Evolutionary conservation across 768 basidiomycete species (phyloP).

Genomic region (Tylopilus balloui): DNA sequence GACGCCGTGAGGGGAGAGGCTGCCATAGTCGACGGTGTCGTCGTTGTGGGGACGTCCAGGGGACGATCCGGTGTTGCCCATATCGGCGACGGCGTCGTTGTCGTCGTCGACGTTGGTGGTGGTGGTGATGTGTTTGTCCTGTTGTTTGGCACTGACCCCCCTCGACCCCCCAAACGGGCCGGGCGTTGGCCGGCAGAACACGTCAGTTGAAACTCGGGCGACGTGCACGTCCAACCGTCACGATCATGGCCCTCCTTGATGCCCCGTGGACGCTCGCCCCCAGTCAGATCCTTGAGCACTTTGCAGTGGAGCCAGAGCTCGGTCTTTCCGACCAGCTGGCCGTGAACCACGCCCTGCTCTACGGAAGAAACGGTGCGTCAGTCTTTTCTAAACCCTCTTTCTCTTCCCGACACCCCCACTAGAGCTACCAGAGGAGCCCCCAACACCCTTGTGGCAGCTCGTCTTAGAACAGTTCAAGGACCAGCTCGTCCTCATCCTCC

Average conservation of each 20-base stretch:
- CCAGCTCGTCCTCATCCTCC: slow-evolving; percentile 93
- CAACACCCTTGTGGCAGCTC: slow-evolving; percentile 90
- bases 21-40: slow-evolving; percentile 80
- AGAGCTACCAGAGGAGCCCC: slow-evolving; percentile 91
- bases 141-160: slow-evolving; percentile 22
- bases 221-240: background rate
- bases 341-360: slow-evolving; percentile 66
- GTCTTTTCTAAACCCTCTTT: background rate
- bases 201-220: slow-evolving; percentile 1
- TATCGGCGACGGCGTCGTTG: slow-evolving; percentile 28
- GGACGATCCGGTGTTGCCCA: slow-evolving; percentile 83
- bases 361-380: slow-evolving; percentile 81
- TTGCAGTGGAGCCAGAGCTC: slow-evolving; percentile 52
- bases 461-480: slow-evolving; percentile 99
- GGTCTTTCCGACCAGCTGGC: slow-evolving; percentile 70
- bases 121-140: slow-evolving; percentile 15
- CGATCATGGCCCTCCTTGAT: slow-evolving; percentile 45
- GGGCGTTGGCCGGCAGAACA: background rate
- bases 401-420: slow-evolving; percentile 8
- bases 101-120: slow-evolving; percentile 2
- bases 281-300: slow-evolving; percentile 67
- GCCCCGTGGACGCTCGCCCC: slow-evolving; percentile 76
- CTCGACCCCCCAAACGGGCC: slow-evolving; percentile 15
- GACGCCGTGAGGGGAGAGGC: slow-evolving; percentile 77
- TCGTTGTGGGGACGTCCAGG: slow-evolving; percentile 72